Evolutionary conservation across 2,329 filamentous ascomycete species (phyloP).

Genomic region (Diplodia intermedia): DNA sequence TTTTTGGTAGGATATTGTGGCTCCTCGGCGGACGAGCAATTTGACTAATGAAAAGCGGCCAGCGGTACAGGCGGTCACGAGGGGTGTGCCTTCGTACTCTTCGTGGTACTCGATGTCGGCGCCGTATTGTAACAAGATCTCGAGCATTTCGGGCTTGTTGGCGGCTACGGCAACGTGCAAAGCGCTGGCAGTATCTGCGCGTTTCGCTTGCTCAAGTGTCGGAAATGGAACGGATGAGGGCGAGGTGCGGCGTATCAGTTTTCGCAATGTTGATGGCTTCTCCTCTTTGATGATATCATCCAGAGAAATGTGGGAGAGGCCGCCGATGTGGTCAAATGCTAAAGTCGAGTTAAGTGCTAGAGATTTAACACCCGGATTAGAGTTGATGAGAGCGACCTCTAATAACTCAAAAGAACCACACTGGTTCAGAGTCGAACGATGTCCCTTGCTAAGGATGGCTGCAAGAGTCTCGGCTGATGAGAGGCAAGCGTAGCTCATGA

Average conservation of each 20-base stretch:
- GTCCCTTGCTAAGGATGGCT: neutral
- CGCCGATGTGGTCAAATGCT: neutral
- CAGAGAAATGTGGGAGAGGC: neutral
- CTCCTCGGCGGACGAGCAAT: neutral
- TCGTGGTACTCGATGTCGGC: neutral
- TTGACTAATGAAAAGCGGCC: neutral
- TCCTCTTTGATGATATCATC: too few relatives aligned
- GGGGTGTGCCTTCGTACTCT: neutral
- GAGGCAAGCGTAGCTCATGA: neutral
- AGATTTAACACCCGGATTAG: neutral
- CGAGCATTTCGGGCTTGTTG: neutral
- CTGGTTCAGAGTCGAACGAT: neutral
- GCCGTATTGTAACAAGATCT: neutral
- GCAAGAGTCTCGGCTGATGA: neutral
- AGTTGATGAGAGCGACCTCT: too few relatives aligned
- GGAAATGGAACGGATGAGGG: neutral
- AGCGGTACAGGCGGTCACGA: neutral
- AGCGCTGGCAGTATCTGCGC: rapidly evolving
- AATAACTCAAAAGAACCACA: too few relatives aligned
- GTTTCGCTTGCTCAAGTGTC: neutral
- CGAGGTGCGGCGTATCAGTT: neutral
- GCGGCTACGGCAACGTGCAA: neutral
- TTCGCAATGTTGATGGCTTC: neutral
- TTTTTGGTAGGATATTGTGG: neutral
- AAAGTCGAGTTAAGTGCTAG: neutral